phyloP scores from a whole-genome alignment of 2,329 filamentous ascomycete genomes.

The Aureobasidium mangrovei region DNA sequence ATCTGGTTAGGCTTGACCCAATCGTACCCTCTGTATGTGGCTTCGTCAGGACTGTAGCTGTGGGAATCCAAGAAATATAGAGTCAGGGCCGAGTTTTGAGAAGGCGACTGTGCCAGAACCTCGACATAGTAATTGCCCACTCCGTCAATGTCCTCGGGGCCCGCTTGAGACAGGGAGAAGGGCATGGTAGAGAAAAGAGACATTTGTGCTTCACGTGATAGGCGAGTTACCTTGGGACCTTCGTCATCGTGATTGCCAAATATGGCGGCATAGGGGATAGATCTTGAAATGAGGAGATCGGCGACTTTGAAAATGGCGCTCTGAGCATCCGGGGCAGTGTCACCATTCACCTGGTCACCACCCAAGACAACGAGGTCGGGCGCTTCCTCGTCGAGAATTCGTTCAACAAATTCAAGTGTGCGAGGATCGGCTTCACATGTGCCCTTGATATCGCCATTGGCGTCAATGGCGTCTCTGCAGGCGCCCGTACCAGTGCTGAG shows the following conservation, averaged over 20 bases:
- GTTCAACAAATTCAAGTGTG: conserved; percentile 80
- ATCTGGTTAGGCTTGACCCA: conserved; percentile 95
- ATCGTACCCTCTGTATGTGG: conserved; percentile 84
- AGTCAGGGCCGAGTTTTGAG: conserved; percentile 81
- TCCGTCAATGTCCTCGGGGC: conserved; percentile 75
- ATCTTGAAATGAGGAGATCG: conserved; percentile 71
- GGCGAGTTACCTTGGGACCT: conserved; percentile 43
- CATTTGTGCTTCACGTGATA: conserved; percentile 75
- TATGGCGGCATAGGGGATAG: conserved; percentile 86
- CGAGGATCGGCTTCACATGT: conserved; percentile 86
- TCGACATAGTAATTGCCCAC: conserved; percentile 94
- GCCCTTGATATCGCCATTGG: conserved; percentile 59
- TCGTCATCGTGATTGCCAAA: conserved; percentile 98
- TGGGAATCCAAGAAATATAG: conserved; percentile 95
- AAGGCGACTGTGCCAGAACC: conserved; percentile 68
- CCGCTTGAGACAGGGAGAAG: conserved; percentile 77
- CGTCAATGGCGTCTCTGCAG: conserved; percentile 77
- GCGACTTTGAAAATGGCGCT: conserved; percentile 92
- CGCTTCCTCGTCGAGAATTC: conserved; percentile 81
- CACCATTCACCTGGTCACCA: conserved; percentile 92
- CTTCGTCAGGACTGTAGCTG: conserved; percentile 81
- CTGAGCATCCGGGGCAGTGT: conserved; percentile 82
- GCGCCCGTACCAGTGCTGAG: conserved; percentile 78
- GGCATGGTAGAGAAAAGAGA: conserved; percentile 75
- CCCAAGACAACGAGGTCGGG: conserved; percentile 86